Conservation (phyloP, 768 basidiomycete species). For the Auriscalpium microsporum region DNA sequence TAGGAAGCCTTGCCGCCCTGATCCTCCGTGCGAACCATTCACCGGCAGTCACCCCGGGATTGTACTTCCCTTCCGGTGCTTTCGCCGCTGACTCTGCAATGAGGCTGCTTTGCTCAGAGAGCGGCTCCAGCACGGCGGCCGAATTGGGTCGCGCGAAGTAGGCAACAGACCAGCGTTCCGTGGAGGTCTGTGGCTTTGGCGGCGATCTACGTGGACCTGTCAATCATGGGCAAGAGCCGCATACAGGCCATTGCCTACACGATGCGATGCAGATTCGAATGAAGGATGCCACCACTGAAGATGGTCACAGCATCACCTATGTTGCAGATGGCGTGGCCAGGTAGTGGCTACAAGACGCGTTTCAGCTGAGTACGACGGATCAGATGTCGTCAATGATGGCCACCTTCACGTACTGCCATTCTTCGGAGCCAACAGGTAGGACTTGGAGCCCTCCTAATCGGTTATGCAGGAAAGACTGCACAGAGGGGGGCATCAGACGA, state of each 20-base stretch:
- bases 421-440: constrained; percentile 46
- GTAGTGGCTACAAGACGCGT: constrained; percentile 15
- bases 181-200: constrained; percentile 44
- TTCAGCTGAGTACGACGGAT: background rate
- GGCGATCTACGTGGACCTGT: constrained; percentile 29
- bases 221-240: background rate
- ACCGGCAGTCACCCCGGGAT: background rate
- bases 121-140: background rate
- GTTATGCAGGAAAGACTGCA: constrained; percentile 51
- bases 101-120: background rate
- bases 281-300: constrained; percentile 24
- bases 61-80: background rate
- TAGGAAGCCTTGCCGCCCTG: too few relatives aligned
- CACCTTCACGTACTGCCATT: constrained; percentile 65
- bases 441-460: constrained; percentile 63
- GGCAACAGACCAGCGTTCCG: constrained; percentile 60
- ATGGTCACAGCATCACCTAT: constrained; percentile 24
- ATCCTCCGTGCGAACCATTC: constrained; percentile 1
- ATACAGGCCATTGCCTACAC: constrained; percentile 11
- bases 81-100: background rate
- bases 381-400: background rate
- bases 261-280: constrained; percentile 25
- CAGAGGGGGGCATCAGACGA: background rate
- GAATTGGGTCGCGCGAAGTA: background rate
- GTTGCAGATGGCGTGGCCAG: constrained; percentile 26